Percentiles rank a stretch among this genome's conserved stretches.
These are phyloP conservation scores for Stagonosporopsis tanaceti DNA, from an alignment of 2,329 filamentous ascomycete genomes.

Conservation along the genomic window DNA sequence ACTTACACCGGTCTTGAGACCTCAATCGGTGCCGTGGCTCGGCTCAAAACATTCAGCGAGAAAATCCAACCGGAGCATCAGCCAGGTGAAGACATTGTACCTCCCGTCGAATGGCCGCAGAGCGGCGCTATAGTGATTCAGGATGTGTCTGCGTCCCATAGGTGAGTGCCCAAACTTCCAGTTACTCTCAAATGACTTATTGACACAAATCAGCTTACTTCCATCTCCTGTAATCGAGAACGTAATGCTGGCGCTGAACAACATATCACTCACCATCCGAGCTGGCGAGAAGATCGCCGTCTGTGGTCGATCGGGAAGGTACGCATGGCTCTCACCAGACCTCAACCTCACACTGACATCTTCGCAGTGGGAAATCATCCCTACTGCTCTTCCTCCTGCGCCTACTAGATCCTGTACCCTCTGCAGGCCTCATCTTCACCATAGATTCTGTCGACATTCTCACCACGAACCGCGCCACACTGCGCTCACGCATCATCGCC, in stretches of 20 bases:
- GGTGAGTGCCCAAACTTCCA: background rate
- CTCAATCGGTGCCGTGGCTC: conserved; percentile 23
- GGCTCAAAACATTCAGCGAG: conserved; percentile 24
- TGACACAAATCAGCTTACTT: background rate
- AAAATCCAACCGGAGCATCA: conserved; percentile 20
- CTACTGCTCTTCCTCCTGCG: background rate
- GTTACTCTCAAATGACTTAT: background rate
- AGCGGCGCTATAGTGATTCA: background rate
- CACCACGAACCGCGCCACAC: background rate
- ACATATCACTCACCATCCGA: conserved; percentile 4
- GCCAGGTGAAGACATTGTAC: conserved; percentile 16
- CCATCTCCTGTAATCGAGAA: background rate
- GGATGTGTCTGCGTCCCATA: conserved; percentile 2
- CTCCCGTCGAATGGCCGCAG: conserved; percentile 22
- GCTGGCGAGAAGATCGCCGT: conserved; percentile 33
- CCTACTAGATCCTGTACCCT: background rate
- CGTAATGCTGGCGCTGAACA: background rate
- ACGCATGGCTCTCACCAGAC: background rate
- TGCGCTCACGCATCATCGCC: conserved; percentile 18
- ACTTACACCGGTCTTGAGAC: conserved; percentile 17
- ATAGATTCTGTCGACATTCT: conserved; percentile 4
- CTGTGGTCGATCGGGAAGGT: conserved; percentile 27
- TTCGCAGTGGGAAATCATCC: conserved; percentile 3
- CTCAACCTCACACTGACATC: background rate
- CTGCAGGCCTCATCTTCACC: background rate